Percentiles rank a stretch among this genome's conserved stretches.
Evolutionary conservation across 83 land plant species (phyloP).

Genomic region (Diphasiastrum complanatum): DNA sequence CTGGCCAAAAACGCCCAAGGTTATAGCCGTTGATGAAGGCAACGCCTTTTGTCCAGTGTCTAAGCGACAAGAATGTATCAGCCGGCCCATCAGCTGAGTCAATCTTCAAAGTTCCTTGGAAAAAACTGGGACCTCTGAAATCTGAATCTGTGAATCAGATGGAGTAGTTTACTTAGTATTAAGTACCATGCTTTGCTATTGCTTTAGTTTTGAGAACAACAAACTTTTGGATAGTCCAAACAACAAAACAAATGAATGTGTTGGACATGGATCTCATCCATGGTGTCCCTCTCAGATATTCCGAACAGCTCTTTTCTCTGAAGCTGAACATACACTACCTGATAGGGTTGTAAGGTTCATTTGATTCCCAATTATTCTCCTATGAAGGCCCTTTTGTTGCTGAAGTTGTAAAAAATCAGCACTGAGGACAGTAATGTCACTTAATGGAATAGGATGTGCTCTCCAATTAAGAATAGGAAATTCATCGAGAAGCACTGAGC

Average conservation of each 20-base stretch:
- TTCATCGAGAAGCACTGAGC: constrained; percentile 57
- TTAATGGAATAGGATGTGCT: constrained; percentile 43
- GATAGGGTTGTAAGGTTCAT: too few species aligned
- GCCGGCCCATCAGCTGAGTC: constrained; percentile 25
- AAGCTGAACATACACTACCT: too few species aligned
- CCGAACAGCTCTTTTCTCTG: too few species aligned
- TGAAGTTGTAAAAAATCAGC: too few species aligned
- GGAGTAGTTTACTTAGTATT: background rate
- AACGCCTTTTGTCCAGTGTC: constrained; percentile 87
- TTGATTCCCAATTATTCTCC: too few species aligned
- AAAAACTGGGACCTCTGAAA: constrained; percentile 47
- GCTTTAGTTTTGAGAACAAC: background rate
- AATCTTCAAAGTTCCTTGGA: constrained; percentile 43
- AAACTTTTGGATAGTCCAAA: background rate
- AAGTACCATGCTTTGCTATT: background rate
- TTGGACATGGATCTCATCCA: too few species aligned
- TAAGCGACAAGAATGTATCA: constrained; percentile 73
- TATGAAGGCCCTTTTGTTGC: too few species aligned
- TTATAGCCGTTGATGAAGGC: constrained; percentile 80
- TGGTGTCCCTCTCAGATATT: too few species aligned
- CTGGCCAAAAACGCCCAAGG: constrained; percentile 93
- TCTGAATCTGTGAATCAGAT: constrained; percentile 22
- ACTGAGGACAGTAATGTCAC: constrained; percentile 23
- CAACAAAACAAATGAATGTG: too few species aligned
- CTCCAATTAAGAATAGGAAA: constrained; percentile 47